Evolutionary conservation across 208 protist species (phyloP), one percentile per base, ranked within the genome.

Genomic region (Angomonas deanei): DNA sequence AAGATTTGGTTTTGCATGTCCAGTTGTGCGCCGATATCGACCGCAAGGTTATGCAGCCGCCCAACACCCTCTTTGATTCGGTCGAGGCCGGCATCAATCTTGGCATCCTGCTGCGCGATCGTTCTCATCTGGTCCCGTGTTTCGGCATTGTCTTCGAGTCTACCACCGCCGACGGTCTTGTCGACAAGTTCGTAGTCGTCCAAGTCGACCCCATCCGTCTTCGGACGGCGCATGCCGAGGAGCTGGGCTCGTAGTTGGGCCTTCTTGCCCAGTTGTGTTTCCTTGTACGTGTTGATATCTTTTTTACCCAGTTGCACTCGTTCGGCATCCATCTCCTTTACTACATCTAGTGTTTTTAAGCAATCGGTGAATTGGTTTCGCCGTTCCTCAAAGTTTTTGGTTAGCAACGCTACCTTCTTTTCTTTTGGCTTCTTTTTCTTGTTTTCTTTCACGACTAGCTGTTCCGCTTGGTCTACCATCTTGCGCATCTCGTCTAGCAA

Each of bases 1-100:
- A 91, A 54, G 64, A 82, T 77, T 50, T 80, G 67, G 50, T 81
- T 86, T 48, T 91, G 84, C 66, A 84, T 82, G 33, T 82, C 77
- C 23, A 91, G 42, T 58, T 88, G 72, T 30, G 66, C 68, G 15
- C 80, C 80, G 46, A 91, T 87, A 19, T 85, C 77, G 17, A 79
- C 24, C 13, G 80, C 84, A 2, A 88, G 39, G 13, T 80, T 65
- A 31, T 76, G 77, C 28, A 91, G 64, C 17, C 80, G 59, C 5
- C 74, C 72, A 4, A 87, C 78, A 21, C 80, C 78, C 38, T 72
- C 78, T 42, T 74, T 82, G n/a, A 91, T 19, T 50, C 80, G 70
- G 52, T 86, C 74, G 17, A 91, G 60, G 11, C 74, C 74, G 2
- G 69, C 75, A 62, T 91, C 65, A 50, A 88, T 87, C 68, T 88